Evolutionary conservation across 2,329 filamentous ascomycete genomes (phyloP), one percentile per base, ranked within the genome.

Genomic region (Myriosclerotinia scirpicola): DNA sequence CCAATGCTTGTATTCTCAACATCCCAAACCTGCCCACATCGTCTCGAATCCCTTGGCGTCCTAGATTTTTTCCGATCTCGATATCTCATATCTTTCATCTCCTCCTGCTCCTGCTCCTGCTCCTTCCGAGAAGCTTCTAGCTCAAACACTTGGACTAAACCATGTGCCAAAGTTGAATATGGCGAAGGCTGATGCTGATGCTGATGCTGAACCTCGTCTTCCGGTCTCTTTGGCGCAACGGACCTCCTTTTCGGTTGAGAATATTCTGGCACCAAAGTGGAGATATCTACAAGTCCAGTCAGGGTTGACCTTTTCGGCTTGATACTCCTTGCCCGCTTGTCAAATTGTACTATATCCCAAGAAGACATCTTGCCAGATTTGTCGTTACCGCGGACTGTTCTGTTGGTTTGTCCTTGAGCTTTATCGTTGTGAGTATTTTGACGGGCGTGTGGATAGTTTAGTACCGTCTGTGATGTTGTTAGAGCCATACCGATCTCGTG

Each of bases 1-100:
- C 26, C 36, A 8, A 11, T 36, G 7, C 26, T 48, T 0, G 56
- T 48, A 20, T 60, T 30, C 7, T 38, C 56, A 4, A 3, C 30
- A 22, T 60, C 44, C 56, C 56, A 60, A 60, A 60, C 56, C 34
- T 60, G 56, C 8, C 42, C 56, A 38, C 40, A 22, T 22, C 56
- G 20, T 60, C 30, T 60, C 5, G 42, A 48, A 48, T 48, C 12
- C 42, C 56, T 60, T 22, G 42, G 42, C 7, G 11, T 60, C 20
- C 42, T 60, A 38, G 42, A 9, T 17, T 22, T 9, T 36, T 46
- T 42, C 34, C 2, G 4, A 36, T 15, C 30, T 17, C 3, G 17
- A 59, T 12, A 5, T n/a, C 7, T 46, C 12, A 5, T 46, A 5
- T 17, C 44, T 48, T 17, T 12, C 20, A 48, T 6, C 20, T 12